Evolutionary conservation across 352 stramenopile species (phyloP).

Genomic region (Globisporangium iwayamae): DNA sequence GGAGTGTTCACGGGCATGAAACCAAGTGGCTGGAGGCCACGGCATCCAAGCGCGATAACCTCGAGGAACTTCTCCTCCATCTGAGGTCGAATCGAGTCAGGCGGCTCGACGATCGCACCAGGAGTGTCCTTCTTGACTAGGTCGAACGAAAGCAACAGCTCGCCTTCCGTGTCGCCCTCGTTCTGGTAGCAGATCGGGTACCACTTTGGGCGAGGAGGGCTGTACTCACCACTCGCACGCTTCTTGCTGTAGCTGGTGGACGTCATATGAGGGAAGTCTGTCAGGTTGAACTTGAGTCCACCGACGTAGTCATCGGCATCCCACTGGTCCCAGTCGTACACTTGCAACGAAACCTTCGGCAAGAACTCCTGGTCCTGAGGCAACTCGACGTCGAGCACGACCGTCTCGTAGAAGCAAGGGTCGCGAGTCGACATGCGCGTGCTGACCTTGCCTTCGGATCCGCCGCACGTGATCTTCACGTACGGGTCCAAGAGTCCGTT

Average conservation of each 20-base stretch:
- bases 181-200: slow-evolving; percentile 61
- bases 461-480: slow-evolving; percentile 80
- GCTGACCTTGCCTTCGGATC: slow-evolving; percentile 59
- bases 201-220: slow-evolving; percentile 62
- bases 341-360: slow-evolving; percentile 68
- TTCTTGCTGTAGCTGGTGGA: slow-evolving; percentile 57
- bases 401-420: slow-evolving; percentile 84
- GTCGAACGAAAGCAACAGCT: slow-evolving; percentile 77
- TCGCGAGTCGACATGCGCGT: slow-evolving; percentile 65
- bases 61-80: slow-evolving; percentile 73
- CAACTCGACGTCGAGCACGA: slow-evolving; percentile 71
- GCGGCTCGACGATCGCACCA: slow-evolving; percentile 48
- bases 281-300: slow-evolving; percentile 50
- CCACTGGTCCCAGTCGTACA: slow-evolving; percentile 77
- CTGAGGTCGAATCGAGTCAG: slow-evolving; percentile 54
- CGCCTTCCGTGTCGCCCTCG: slow-evolving; percentile 62
- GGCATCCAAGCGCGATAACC: slow-evolving; percentile 76
- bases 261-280: slow-evolving; percentile 52
- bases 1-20: slow-evolving; percentile 86
- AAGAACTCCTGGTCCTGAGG: slow-evolving; percentile 60
- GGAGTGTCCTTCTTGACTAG: slow-evolving; percentile 68
- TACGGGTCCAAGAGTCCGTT: slow-evolving; percentile 81
- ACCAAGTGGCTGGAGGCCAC: slow-evolving; percentile 67
- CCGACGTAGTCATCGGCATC: slow-evolving; percentile 74
- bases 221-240: slow-evolving; percentile 45